A percentile compares a stretch with the other conserved stretches of the same genome.
Evolutionary conservation across 2,329 filamentous ascomycete species (phyloP).

Genomic region (Cryphonectria radicalis): DNA sequence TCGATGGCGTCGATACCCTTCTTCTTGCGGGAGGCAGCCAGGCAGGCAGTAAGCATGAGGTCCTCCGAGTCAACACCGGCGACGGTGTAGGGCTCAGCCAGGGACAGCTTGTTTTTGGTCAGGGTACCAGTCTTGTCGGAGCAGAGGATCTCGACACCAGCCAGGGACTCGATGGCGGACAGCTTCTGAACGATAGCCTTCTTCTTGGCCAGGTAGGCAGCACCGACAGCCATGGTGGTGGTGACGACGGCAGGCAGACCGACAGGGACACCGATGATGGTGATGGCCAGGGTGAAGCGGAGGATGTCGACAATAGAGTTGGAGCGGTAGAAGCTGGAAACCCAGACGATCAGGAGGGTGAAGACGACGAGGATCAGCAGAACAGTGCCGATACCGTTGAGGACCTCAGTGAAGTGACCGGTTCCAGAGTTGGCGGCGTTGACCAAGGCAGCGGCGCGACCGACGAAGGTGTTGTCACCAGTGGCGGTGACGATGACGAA

Average conservation of each 20-base stretch:
- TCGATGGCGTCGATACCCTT: conserved; percentile 95
- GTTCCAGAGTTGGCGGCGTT: conserved; percentile 73
- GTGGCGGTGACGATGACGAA: conserved; percentile 82
- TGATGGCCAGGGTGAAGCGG: conserved; percentile 84
- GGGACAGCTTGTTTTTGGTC: conserved; percentile 91
- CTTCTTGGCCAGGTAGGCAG: conserved; percentile 89
- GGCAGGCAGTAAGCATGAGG: conserved; percentile 88
- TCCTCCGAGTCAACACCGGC: conserved; percentile 82
- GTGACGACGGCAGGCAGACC: conserved; percentile 93
- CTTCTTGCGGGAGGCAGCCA: conserved; percentile 91
- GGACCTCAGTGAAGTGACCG: conserved; percentile 89
- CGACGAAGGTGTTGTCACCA: conserved; percentile 89
- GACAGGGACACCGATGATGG: conserved; percentile 89
- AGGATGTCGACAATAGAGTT: conserved; percentile 80
- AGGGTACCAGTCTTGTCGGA: conserved; percentile 93
- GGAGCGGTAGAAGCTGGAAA: conserved; percentile 86
- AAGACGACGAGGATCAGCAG: conserved; percentile 80
- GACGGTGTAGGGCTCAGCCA: conserved; percentile 83
- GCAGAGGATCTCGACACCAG: conserved; percentile 91
- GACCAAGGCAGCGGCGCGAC: conserved; percentile 84
- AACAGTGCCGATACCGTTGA: conserved; percentile 83
- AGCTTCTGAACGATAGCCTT: conserved; percentile 93
- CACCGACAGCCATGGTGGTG: conserved; percentile 93
- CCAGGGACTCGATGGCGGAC: conserved; percentile 87
- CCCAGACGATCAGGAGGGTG: conserved; percentile 82